Conservation (phyloP, 805 yeast species). For the Spathaspora sp. region DNA sequence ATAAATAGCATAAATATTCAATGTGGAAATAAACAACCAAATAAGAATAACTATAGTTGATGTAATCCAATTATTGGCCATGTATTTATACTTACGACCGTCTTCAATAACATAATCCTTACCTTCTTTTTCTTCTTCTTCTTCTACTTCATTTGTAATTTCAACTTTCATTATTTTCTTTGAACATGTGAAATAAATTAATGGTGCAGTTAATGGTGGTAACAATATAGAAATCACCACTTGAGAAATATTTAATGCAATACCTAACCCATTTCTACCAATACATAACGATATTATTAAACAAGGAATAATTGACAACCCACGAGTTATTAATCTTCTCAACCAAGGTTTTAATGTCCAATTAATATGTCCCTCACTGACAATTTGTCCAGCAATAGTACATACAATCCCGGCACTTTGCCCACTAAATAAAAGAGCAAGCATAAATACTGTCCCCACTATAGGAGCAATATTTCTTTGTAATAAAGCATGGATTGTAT, state of each 20-base stretch:
- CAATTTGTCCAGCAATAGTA: constrained; percentile 91
- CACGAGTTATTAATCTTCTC: constrained; percentile 72
- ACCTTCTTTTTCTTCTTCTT: constrained; percentile 11
- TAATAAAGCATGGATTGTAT: constrained; percentile 68
- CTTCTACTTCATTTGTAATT: constrained; percentile 17
- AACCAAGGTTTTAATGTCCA: constrained; percentile 83
- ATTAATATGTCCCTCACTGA: constrained; percentile 82
- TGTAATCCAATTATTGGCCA: constrained; percentile 61
- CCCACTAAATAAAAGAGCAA: constrained; percentile 81
- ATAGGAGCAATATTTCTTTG: constrained; percentile 59
- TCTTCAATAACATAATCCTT: constrained; percentile 7
- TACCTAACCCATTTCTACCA: constrained; percentile 69
- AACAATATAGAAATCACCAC: constrained; percentile 77
- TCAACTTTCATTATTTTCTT: constrained; percentile 65
- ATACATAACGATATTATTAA: constrained; percentile 64
- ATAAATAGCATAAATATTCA: constrained; percentile 61
- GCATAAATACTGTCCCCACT: constrained; percentile 81
- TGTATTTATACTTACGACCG: constrained; percentile 37
- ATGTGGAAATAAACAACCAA: constrained; percentile 69
- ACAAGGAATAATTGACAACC: constrained; percentile 80
- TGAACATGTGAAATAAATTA: constrained; percentile 75
- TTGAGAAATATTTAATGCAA: constrained; percentile 81
- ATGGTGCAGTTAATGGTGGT: constrained; percentile 83
- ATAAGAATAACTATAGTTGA: constrained; percentile 49
- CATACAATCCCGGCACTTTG: constrained; percentile 91